Base-by-base conservation (phyloP, 306 rosid species). In the Trifolium pratense region DNA sequence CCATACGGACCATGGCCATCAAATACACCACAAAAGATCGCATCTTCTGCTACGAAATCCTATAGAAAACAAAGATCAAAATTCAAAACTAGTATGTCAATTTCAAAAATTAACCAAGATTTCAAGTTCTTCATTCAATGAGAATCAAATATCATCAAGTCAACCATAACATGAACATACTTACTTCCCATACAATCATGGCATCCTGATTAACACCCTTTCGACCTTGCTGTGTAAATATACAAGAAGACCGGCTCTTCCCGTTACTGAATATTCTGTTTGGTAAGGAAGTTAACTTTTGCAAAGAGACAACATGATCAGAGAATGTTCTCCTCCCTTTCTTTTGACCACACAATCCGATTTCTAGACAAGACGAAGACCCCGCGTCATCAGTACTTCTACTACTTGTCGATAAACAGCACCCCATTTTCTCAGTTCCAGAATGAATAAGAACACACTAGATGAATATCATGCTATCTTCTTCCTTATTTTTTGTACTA, bases 1-100 rank as follows among this genome's bases (percentile, higher is more conserved):
- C 99, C 99, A 0, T 88, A 86, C 6, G 97, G 99, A 74, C 99
- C 99, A 52, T 95, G 99, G 8, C 99, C 99, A 48, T 95, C 99
- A 62, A 95, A 95, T 13, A 95, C 90, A 31, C 99, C 99, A 59
- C 99, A 95, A 55, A 95, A 95, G 66, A 75, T 86, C 45, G 74
- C 86, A 80, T 90, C 98, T 60, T 94, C 97, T 1, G 95, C 80
- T 83, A 88, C 74, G 79, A 91, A 94, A 83, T 94, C 99, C 99
- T 94, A 32, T 70, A 82, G 40, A 17, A 67, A 57, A 80, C 21
- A 74, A 75, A 80, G 71, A 74, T 60, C 60, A 71, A n/a, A n/a
- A n/a, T n/a, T n/a, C n/a, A n/a, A 79, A 63, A 66, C 31, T 68
- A 21, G 64, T 16, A 45, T 69, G 68, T 57, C 43, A 78, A 57